phyloP scores from a whole-genome alignment of 2,329 filamentous ascomycete genomes.

The Truncatella angustata region DNA sequence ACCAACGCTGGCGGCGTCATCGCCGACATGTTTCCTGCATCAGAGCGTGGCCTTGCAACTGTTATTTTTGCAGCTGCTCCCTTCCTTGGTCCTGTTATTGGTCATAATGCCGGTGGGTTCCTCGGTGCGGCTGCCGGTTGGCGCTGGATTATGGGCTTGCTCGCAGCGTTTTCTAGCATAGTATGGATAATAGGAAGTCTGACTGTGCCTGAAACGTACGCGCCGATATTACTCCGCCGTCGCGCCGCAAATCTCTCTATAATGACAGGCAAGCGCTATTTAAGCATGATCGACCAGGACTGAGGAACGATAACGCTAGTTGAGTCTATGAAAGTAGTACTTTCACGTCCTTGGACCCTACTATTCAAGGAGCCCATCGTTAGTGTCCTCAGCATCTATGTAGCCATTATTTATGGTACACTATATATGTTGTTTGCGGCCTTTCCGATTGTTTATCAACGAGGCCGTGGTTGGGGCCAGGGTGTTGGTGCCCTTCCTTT shows the following conservation, averaged over 20 bases:
- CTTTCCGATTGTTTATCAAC: conserved; percentile 66
- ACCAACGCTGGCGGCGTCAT: conserved; percentile 59
- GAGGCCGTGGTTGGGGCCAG: conserved; percentile 55
- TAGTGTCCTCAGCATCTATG: conserved; percentile 61
- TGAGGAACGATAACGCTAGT: conserved; percentile 41
- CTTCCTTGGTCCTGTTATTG: conserved; percentile 61
- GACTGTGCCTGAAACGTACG: conserved; percentile 61
- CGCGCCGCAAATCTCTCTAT: conserved; percentile 50
- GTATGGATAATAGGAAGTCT: conserved; percentile 55
- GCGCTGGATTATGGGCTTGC: conserved; percentile 68
- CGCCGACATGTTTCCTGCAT: conserved; percentile 55
- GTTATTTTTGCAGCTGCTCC: conserved; percentile 58
- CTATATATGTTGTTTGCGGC: conserved; percentile 52
- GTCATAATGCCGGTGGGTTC: conserved; percentile 68
- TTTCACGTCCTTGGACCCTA: conserved; percentile 66
- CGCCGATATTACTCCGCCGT: conserved; percentile 54
- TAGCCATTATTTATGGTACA: conserved; percentile 56
- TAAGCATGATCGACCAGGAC: conserved; percentile 47
- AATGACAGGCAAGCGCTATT: conserved; percentile 54
- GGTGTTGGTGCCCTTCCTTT: conserved; percentile 65
- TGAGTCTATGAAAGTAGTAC: conserved; percentile 54
- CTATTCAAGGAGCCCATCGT: conserved; percentile 72
- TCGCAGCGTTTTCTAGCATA: conserved; percentile 61
- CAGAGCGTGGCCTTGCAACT: conserved; percentile 53
- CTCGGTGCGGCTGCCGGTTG: conserved; percentile 62